Percentiles rank a stretch among this genome's conserved stretches.
phyloP scores from a whole-genome alignment of 2,329 filamentous ascomycete species.

The Boeremia lycopersici region DNA sequence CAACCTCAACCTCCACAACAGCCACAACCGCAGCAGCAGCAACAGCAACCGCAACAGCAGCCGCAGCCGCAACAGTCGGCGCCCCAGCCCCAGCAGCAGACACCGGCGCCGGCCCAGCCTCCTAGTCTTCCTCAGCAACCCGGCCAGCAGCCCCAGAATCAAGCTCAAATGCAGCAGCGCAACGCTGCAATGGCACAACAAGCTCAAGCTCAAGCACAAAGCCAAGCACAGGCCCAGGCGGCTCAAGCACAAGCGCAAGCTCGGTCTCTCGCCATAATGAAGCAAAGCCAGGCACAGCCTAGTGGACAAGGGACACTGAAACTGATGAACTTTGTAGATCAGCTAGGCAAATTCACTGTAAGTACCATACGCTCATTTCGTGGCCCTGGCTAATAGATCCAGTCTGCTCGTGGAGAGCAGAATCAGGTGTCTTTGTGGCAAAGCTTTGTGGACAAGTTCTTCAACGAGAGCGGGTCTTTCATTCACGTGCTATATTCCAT shows the following conservation, averaged over 20 bases:
- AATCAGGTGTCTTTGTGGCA: constrained; percentile 80
- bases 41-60: constrained; percentile 49
- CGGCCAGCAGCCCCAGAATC: constrained; percentile 44
- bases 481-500: constrained; percentile 68
- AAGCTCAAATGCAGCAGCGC: constrained; percentile 39
- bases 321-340: constrained; percentile 62
- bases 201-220: constrained; percentile 33
- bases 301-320: constrained; percentile 54
- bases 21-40: constrained; percentile 48
- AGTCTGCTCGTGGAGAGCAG: constrained; percentile 43
- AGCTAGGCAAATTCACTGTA: constrained; percentile 63
- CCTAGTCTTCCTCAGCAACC: constrained; percentile 40
- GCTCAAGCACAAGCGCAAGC: constrained; percentile 26
- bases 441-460: constrained; percentile 79
- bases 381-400: constrained; percentile 9
- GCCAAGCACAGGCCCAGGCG: constrained; percentile 21
- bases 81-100: constrained; percentile 53
- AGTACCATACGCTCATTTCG: constrained; percentile 35
- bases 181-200: constrained; percentile 21
- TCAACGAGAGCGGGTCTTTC: constrained; percentile 77
- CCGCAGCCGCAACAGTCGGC: constrained; percentile 47
- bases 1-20: constrained; percentile 46
- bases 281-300: constrained; percentile 31
- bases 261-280: constrained; percentile 41
- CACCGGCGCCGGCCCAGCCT: constrained; percentile 46